phyloP scores from a whole-genome alignment of 371 early-diverging fungal species.

The Phascolomyces articulosus region DNA sequence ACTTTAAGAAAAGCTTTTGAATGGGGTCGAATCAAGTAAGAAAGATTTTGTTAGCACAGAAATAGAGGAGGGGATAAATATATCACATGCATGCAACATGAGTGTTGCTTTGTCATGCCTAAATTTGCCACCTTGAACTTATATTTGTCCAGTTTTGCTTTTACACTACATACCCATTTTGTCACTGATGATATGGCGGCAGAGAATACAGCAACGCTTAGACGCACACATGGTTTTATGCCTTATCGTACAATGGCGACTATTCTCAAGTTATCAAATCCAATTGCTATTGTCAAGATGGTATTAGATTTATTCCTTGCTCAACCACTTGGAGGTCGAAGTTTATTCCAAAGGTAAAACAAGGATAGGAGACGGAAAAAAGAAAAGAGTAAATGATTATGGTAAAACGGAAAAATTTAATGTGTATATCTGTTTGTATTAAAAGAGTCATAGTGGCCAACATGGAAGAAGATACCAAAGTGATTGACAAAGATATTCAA shows the following conservation, averaged over 20 bases:
- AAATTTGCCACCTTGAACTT: too few relatives aligned
- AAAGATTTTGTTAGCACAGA: not conserved
- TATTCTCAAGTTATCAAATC: slow-evolving; percentile 64
- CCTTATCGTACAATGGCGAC: slow-evolving; percentile 65
- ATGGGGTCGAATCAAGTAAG: slow-evolving; percentile 64
- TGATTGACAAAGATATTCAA: slow-evolving; percentile 53
- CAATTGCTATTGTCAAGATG: slow-evolving; percentile 65
- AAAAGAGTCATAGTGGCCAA: slow-evolving; percentile 55
- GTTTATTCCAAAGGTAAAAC: slow-evolving; percentile 61
- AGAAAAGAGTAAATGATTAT: not conserved
- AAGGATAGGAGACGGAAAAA: slow-evolving; percentile 24
- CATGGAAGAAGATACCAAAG: slow-evolving; percentile 55
- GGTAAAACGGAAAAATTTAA: not conserved
- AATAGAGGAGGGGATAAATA: too few relatives aligned
- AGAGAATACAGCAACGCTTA: slow-evolving; percentile 56
- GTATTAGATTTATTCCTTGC: slow-evolving; percentile 67
- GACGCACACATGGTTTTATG: slow-evolving; percentile 60
- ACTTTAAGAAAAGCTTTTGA: slow-evolving; percentile 59
- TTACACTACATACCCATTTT: slow-evolving; percentile 62
- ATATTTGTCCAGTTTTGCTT: slow-evolving; percentile 52
- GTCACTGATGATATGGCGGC: slow-evolving; percentile 61
- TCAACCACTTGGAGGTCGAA: slow-evolving; percentile 66
- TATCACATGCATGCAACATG: too few relatives aligned
- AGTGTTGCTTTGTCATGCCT: too few relatives aligned
- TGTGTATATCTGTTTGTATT: not conserved